phyloP scores from a whole-genome alignment of 257 asterid species.

The Petunia secreta region DNA sequence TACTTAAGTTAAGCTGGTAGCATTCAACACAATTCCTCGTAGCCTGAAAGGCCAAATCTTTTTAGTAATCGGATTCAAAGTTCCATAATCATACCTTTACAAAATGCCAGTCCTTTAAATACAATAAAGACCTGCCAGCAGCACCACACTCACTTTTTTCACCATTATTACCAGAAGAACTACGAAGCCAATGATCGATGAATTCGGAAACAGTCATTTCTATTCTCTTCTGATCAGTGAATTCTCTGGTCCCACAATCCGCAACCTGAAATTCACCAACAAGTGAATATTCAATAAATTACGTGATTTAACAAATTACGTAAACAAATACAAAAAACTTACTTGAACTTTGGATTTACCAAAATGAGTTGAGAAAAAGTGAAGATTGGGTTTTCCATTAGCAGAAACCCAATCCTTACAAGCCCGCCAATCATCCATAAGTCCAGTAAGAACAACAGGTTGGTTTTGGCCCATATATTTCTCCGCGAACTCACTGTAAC shows the following conservation, averaged over 20 bases:
- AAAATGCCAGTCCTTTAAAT: constrained; percentile 98
- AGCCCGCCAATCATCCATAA: constrained; percentile 81
- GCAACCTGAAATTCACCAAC: constrained; percentile 62
- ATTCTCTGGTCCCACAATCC: constrained; percentile 77
- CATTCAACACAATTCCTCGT: neutral
- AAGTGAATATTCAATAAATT: neutral
- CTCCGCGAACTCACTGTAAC: constrained; percentile 59
- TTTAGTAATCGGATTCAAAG: neutral
- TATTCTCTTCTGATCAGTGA: constrained; percentile 78
- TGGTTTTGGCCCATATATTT: constrained; percentile 60
- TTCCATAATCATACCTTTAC: constrained; percentile 59
- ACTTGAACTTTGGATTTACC: constrained; percentile 87
- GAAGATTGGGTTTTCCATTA: constrained; percentile 71
- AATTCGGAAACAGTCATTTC: constrained; percentile 88
- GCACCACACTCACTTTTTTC: neutral
- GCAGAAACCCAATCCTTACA: constrained; percentile 75
- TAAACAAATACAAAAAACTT: neutral
- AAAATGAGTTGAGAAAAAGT: constrained; percentile 61
- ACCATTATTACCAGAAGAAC: constrained; percentile 36
- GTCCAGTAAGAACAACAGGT: constrained; percentile 89
- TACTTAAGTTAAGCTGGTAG: neutral
- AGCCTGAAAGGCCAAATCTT: neutral
- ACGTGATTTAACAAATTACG: neutral
- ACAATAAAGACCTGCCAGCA: constrained; percentile 52
- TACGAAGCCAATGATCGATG: constrained; percentile 52